Evolutionary conservation across 2,329 filamentous ascomycete species (phyloP).

Genomic region (Leptographium flavum): DNA sequence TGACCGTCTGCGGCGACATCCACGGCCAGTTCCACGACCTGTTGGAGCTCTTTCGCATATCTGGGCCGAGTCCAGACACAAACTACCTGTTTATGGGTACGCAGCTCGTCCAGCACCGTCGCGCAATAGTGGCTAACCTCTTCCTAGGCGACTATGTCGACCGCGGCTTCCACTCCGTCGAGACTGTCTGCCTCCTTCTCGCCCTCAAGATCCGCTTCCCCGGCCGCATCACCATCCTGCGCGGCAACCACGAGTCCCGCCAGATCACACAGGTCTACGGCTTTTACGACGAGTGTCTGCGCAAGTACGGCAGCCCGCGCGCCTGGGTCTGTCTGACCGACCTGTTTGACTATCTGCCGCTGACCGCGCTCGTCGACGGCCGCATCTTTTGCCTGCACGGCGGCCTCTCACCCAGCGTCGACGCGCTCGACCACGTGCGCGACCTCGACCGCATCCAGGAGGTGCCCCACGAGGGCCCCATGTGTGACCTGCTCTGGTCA

Average conservation of each 20-base stretch:
- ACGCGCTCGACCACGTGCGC: background rate
- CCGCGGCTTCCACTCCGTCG: background rate
- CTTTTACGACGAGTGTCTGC: constrained; percentile 97
- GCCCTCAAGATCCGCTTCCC: constrained; percentile 1
- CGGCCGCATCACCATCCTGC: background rate
- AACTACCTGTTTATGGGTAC: constrained; percentile 2
- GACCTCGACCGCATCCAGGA: background rate
- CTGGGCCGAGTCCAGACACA: background rate
- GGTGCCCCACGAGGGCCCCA: background rate
- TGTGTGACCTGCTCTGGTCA: constrained; percentile 1
- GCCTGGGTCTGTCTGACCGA: background rate
- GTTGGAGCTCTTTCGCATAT: background rate
- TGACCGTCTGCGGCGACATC: constrained; percentile 1
- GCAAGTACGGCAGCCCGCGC: constrained; percentile 28
- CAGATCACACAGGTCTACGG: constrained; percentile 99
- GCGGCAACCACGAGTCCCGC: constrained; percentile 51
- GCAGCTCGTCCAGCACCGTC: no score
- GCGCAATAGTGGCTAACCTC: no score
- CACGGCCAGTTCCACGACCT: constrained; percentile 1
- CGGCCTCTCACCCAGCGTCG: constrained; percentile 1
- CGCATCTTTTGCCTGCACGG: background rate
- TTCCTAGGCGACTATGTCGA: constrained; percentile 1
- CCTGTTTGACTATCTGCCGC: background rate
- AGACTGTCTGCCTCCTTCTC: background rate
- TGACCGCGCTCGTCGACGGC: background rate